Evolutionary conservation across 2,329 filamentous ascomycete genomes (phyloP), one percentile per base, ranked within the genome.

Genomic region (Paramyrothecium sp.): DNA sequence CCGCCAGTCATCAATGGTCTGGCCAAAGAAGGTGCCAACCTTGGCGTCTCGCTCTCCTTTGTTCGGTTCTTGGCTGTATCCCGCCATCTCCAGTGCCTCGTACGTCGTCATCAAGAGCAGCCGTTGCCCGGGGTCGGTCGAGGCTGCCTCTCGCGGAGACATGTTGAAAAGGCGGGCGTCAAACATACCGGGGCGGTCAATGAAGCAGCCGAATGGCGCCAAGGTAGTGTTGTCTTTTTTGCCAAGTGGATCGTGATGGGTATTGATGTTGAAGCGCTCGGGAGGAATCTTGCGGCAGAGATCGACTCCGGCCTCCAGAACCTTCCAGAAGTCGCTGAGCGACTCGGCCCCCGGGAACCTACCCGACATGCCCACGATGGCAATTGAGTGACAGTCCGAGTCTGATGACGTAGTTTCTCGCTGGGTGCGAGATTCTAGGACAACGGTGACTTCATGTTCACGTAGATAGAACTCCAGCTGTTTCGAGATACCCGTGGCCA

Each of bases 141-240:
- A 57, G 41, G 30, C 81, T 47, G 81, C 87, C 70, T 89, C 87
- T 59, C 85, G 82, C 5, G 87, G 87, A 54, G 87, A 89, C 79
- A 90, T 89, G 67, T 88, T 89, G 78, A 90, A 90, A 76, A 93
- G 91, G 1, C 83, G 78, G 3, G 88, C 83, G 65, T 93, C 89
- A 65, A 92, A 92, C 21, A 88, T 77, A 56, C 87, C 88, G 0
- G 89, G 88, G 56, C 89, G 79, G 41, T 90, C 82, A 55, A 90
- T 70, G 63, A 74, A 92, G 74, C 87, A 89, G 11, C 89, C 89
- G 61, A 83, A 90, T 3, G 83, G 85, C 2, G 86, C 88, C 66
- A 86, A 81, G 47, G 80, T 85, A 56, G 88, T 89, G 73, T 89
- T 90, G 68, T 83, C 84, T 54, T 76, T 79, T 67, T 88, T 87